phyloP scores from a whole-genome alignment of 805 yeast genomes.

The Citeromyces nyonsensis region DNA sequence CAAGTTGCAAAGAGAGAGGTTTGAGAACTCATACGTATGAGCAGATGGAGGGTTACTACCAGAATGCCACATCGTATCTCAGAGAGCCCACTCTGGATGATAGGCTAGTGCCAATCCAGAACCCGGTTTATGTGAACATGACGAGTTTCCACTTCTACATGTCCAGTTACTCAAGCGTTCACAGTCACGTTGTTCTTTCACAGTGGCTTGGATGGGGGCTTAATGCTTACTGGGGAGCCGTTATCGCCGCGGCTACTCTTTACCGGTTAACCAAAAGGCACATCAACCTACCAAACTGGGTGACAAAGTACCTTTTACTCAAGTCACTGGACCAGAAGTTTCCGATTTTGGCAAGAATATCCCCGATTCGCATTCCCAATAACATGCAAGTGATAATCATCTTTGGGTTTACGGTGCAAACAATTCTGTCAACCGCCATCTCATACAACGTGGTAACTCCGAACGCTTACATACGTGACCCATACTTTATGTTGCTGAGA shows the following conservation, averaged over 20 bases:
- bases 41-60: no score
- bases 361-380: slow-evolving; percentile 6
- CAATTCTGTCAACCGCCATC: slow-evolving; percentile 16
- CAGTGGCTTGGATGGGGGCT: slow-evolving; percentile 29
- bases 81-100: no score
- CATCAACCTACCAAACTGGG: slow-evolving; percentile 2
- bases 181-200: slow-evolving; percentile 17
- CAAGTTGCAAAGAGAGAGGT: no score
- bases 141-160: no score
- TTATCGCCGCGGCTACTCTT: slow-evolving; percentile 15
- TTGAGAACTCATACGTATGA: no score
- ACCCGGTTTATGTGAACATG: no score
- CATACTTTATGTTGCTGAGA: slow-evolving; percentile 14
- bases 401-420: slow-evolving; percentile 12
- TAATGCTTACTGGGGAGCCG: slow-evolving; percentile 21
- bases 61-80: no score
- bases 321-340: background rate
- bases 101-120: no score
- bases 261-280: slow-evolving; percentile 8
- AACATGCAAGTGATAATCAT: slow-evolving; percentile 12
- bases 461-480: slow-evolving; percentile 17
- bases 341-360: background rate
- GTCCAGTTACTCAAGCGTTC: no score
- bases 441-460: slow-evolving; percentile 19
- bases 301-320: slow-evolving; percentile 2